Base-by-base conservation (phyloP, 768 basidiomycete species). In the Serendipita sp. region DNA sequence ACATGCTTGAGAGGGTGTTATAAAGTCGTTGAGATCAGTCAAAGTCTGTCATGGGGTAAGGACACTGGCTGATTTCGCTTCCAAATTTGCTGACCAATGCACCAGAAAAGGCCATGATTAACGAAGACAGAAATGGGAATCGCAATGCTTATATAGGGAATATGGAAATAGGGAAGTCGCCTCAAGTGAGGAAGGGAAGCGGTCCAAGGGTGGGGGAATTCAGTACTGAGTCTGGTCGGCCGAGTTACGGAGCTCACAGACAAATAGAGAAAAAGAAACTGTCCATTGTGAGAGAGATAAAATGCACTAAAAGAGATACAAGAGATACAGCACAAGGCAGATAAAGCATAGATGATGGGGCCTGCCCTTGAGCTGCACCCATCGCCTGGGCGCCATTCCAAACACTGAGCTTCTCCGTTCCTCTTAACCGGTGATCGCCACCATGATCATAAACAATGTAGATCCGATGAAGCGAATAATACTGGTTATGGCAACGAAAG, bases 11-110 rank as follows among this genome's bases (percentile, higher is more conserved):
- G 92, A 88, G 1, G 96, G 96, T 0, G 91, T 88, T 47, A 99
- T 90, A 73, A 93, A 99, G 75, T 98, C 96, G 73, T 97, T 97
- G 60, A 98, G 80, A 75, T 95, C 94, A 18, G 91, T 91, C 54
- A 97, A 77, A 7, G 88, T 93, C 91, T 93, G 67, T 63, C 68
- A 56, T 23, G 41, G 64, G 63, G 41, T 38, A 35, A 60, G 38
- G 38, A 15, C 47, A 52, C 60, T n/a, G 30, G 32, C 18, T 38
- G 65, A 28, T 13, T 41, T 41, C 5, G 41, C 13, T 41, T 41
- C 7, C 41, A 36, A 44, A 35, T 54, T 68, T 45, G 77, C 85
- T 60, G 72, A 88, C 88, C 68, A 93, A 78, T 46, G 89, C 88
- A 69, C 90, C 89, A 72, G 91, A 92, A 74, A 92, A 92, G 4